Base-by-base conservation (phyloP, 805 yeast genomes). In the Kazachstania viticola region DNA sequence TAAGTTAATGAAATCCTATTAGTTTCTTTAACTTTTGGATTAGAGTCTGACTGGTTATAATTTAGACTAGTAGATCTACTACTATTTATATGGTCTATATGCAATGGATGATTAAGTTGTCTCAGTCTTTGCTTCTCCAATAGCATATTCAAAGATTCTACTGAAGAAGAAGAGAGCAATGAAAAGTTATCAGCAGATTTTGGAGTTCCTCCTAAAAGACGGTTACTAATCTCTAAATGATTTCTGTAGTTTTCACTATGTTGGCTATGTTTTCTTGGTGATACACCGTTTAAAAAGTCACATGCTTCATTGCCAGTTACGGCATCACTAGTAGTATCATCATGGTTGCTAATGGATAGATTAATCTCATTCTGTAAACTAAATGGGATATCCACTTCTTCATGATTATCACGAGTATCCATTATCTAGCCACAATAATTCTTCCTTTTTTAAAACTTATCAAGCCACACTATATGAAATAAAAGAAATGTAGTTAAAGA, bases 1-100 rank as follows among this genome's bases (percentile, higher is more conserved):
- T 82, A 85, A 45, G 85, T 95, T 28, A 88, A 69, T 21, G 70
- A 72, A 9, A 91, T 84, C 36, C 71, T 69, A 38, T 71, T 76
- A 1, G 96, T 87, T 53, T 91, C 97, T 48, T 81, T 84, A 7
- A 87, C 95, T 25, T 61, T 33, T 5, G 27, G 13, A 16, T n/a
- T 21, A 17, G 21, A 17, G 21, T n/a, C 21, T 11, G 9, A 22
- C n/a, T 18, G 19, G 15, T 24, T 31, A 13, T 11, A 15, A 26
- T 31, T 37, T 8, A 11, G 7, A 19, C 22, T 19, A 8, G 22
- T 19, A 19, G 22, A 19, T 11, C 22, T 19, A n/a, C n/a, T n/a
- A n/a, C n/a, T n/a, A n/a, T n/a, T 23, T 29, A 28, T 24, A 29
- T 54, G 56, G 13, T 49, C 46, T 43, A 60, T 62, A 39, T 63